Base-by-base conservation (phyloP, 139 green algal species). In the Closterium sp. region DNA sequence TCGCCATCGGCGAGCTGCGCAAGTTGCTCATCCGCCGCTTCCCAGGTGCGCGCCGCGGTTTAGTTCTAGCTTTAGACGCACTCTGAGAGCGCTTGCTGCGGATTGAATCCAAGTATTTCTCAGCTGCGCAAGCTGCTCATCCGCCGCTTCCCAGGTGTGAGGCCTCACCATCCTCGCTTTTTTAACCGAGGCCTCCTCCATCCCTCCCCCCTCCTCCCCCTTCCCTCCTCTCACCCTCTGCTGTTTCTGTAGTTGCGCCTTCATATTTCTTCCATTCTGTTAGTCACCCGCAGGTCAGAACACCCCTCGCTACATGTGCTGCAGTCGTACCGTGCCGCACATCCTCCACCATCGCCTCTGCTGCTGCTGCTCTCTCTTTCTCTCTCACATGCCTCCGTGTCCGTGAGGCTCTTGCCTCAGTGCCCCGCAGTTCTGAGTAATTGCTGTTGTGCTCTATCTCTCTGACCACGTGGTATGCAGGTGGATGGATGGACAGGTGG, bases 1-100 rank as follows among this genome's bases (percentile, higher is more conserved):
- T 97, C 86, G 35, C 93, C 33, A 97, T 97, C 88, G 96, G 97
- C 87, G 96, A 97, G 90, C 69, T 95, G 1, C 94, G 96, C 35
- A 97, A 97, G 91, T 19, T 69, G 38, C 10, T 94, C 86, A 97
- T 97, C 10, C 91, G 96, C 23, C 16, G 21, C 1, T 93, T 92
- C 25, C 96, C 96, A 16, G 94, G 84, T 91, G 31, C 34, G 89
- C 32, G n/a, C n/a, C n/a, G n/a, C n/a, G n/a, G n/a, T n/a, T n/a
- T n/a, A 83, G 64, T 83, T 16, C 10, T 83, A 10, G 12, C 12
- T 16, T 83, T 83, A 28, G 12, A 83, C 64, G 12, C 12, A 83
- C 64, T 28, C 16, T 10, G 64, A 83, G 12, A 10, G 12, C 12
- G 10, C 64, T 10, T 83, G 64, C 16, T 83, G 12, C 10, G 64